A percentile compares a stretch with the other conserved stretches of the same genome.
These are phyloP conservation scores for Juglanconis oblonga DNA, from an alignment of 2,329 filamentous ascomycete genomes.

Conservation along the genomic window DNA sequence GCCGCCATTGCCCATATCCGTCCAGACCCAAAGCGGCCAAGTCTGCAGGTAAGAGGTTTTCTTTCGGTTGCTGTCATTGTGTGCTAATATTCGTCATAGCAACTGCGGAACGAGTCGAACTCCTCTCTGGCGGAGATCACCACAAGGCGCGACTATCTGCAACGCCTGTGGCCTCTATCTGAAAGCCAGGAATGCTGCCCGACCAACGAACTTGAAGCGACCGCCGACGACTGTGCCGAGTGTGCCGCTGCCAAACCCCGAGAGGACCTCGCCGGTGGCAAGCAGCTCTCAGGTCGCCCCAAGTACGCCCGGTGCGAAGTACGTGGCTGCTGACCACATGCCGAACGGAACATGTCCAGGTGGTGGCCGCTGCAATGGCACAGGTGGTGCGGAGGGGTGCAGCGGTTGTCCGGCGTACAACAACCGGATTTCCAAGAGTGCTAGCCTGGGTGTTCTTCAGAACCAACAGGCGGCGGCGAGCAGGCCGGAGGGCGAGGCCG, in stretches of 20 bases:
- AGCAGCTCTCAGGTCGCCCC: constrained; percentile 36
- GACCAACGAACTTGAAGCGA: constrained; percentile 87
- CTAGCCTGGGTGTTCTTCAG: constrained; percentile 63
- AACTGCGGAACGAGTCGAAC: constrained; percentile 95
- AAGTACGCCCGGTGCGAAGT: constrained; percentile 57
- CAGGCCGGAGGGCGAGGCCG: constrained; percentile 22
- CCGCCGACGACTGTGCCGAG: constrained; percentile 53
- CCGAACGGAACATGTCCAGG: constrained; percentile 88
- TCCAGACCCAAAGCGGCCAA: constrained; percentile 53
- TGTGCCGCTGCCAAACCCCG: constrained; percentile 40
- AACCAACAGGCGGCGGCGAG: constrained; percentile 28
- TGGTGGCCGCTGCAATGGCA: constrained; percentile 92
- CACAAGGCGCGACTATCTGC: constrained; percentile 90
- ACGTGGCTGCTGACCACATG: constrained; percentile 73
- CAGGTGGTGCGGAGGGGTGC: constrained; percentile 90
- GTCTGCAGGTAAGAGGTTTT: constrained; percentile 62
- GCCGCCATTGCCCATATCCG: background rate
- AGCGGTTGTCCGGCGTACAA: constrained; percentile 97
- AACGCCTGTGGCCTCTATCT: constrained; percentile 95
- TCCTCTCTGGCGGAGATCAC: constrained; percentile 90
- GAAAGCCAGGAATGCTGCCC: constrained; percentile 87
- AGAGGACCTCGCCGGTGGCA: constrained; percentile 36
- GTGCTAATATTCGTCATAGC: constrained; percentile 44
- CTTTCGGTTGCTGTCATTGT: constrained; percentile 11
- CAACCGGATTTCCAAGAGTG: constrained; percentile 88